Conservation (phyloP, 805 yeast species). For the Priceomyces haplophilus region DNA sequence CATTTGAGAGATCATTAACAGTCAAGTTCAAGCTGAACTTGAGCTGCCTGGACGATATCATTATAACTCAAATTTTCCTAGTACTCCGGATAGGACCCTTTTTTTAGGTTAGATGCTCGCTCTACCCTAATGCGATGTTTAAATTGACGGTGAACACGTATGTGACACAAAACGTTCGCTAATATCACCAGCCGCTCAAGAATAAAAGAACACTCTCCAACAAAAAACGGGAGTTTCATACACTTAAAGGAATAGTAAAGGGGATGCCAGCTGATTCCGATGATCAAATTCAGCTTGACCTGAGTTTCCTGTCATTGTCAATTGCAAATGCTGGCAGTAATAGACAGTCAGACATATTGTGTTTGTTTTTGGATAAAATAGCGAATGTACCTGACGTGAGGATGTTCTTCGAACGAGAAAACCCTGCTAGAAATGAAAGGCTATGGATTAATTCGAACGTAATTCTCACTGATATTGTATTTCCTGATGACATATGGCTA, state of each 20-base stretch:
- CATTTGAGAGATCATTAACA: slow-evolving; percentile 71
- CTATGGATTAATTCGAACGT: slow-evolving; percentile 14
- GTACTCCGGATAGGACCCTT: not conserved
- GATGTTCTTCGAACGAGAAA: not conserved
- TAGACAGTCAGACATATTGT: slow-evolving; percentile 24
- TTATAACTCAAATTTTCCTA: not conserved
- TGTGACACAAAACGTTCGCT: slow-evolving; percentile 1
- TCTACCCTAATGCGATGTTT: too few relatives aligned
- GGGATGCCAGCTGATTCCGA: not conserved
- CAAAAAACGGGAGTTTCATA: too few relatives aligned
- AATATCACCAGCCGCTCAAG: not conserved
- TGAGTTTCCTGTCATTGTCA: slow-evolving; percentile 1
- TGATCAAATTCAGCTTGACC: not conserved
- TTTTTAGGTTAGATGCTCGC: too few relatives aligned
- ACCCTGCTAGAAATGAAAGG: not conserved
- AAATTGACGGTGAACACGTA: not conserved
- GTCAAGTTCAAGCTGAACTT: slow-evolving; percentile 59
- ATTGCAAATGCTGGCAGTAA: slow-evolving; percentile 15
- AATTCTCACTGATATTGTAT: slow-evolving; percentile 29
- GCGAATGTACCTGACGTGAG: slow-evolving; percentile 20
- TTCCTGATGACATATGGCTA: slow-evolving; percentile 40
- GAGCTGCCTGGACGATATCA: slow-evolving; percentile 39
- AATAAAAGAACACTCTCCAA: not conserved
- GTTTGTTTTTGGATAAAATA: slow-evolving; percentile 22
- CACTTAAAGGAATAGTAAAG: not conserved